Base-by-base conservation (phyloP, 495 filamentous ascomycete genomes). In the Evernia prunastri region DNA sequence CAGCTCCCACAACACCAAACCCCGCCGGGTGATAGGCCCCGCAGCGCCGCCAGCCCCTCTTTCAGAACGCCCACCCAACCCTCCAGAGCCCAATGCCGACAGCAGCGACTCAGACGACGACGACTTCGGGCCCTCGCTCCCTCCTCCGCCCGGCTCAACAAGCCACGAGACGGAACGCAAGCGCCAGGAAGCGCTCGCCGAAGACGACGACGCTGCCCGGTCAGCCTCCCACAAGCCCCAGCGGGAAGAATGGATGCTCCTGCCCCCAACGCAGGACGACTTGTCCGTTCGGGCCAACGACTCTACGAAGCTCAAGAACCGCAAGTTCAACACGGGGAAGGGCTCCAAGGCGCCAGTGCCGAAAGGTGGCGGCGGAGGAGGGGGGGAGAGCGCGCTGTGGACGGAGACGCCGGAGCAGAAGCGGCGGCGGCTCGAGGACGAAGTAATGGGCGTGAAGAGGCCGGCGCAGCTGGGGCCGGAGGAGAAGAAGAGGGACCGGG, bases 171-270 rank as follows among this genome's bases (percentile, higher is more conserved):
- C 63, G 58, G 67, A 67, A 12, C 56, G 39, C 11, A 40, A 56
- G 54, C 59, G 71, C 61, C 67, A 72, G 61, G 67, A 63, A 33
- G 64, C 68, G 33, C 20, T 59, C 39, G 57, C 66, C 62, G 49
- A 69, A 25, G 59, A 69, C 20, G 59, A 69, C 20, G 60, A 72
- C 15, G 73, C 71, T 27, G 67, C 70, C 53, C 64, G 71, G 37
- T 53, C 69, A 18, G 72, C 75, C 8, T 70, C 76, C 9, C 75
- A 79, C 61, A 81, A 80, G 66, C 74, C 73, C 23, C 79, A 82
- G 64, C 85, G 94, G 61, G 94, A 96, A 76, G 86, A 90, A 69
- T 98, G 94, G 94, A 98, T 98, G 94, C 80, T 93, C 36, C 83
- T 87, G 10, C 94, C 93, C 0, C 94, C 94, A 0, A 83, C 82